Conservation (phyloP, 2,329 filamentous ascomycete genomes). For the Phaeosphaeria sp. region DNA sequence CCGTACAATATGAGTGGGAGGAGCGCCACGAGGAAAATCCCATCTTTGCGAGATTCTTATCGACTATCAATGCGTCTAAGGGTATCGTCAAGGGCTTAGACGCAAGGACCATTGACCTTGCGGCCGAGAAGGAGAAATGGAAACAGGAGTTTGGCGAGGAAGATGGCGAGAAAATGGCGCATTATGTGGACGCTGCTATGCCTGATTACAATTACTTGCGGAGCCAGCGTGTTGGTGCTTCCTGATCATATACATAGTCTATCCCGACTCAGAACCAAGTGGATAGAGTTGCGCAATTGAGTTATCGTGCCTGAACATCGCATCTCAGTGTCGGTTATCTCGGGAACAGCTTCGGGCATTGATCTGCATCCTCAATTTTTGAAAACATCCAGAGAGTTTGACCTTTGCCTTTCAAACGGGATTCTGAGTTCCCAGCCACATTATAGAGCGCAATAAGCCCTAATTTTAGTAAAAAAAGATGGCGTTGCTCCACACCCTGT, state of each 20-base stretch:
- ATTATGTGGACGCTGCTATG: conserved; percentile 13
- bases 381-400: not conserved
- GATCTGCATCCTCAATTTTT: not conserved
- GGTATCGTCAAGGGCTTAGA: conserved; percentile 15
- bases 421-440: not conserved
- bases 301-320: not conserved
- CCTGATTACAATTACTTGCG: conserved; percentile 21
- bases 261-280: not conserved
- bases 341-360: not conserved
- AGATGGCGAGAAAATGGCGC: conserved; percentile 7
- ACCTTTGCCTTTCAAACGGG: not conserved
- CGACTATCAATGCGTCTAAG: conserved; percentile 10
- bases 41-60: conserved; percentile 8
- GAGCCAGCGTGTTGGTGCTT: not conserved
- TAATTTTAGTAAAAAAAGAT: not conserved
- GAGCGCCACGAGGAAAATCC: conserved; percentile 5
- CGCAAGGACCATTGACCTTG: conserved; percentile 11
- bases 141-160: conserved; percentile 14
- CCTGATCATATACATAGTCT: not conserved
- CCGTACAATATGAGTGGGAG: conserved; percentile 22
- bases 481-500: not conserved
- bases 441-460: not conserved
- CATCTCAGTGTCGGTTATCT: not conserved
- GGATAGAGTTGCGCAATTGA: not conserved
- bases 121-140: conserved; percentile 19